Evolutionary conservation across 441 rosid genomes (phyloP), one percentile per base, ranked within the genome.

Genomic region (Viola pubescens): DNA sequence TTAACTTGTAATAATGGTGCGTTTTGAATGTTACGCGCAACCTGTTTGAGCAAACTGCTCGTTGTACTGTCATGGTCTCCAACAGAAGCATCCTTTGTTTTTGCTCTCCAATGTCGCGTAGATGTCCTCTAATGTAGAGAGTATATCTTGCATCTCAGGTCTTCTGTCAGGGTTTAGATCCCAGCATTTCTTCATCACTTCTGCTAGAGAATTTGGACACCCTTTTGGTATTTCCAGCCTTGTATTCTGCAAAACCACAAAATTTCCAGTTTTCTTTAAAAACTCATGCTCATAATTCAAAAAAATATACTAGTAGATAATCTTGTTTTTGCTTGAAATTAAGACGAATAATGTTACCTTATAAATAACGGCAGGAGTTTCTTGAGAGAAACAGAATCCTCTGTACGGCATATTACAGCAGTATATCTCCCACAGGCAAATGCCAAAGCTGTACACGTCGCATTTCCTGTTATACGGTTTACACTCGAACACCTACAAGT

Each of bases 361-460:
- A 42, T 82, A 82, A 62, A 85, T 88, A 34, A 83, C 91, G 0
- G 89, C 89, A 10, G 95, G 82, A 47, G 92, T 83, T 49, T 79
- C 86, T 71, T 89, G 84, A 0, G 92, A 60, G 76, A 57, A n/a
- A n/a, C 83, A 83, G 47, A 79, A 86, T 58, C 87, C 88, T 16
- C 90, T 87, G 63, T 82, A 87, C 10, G 95, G 92, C 92, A 85
- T 83, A 69, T 85, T 87, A 66, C 90, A 85, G 67, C 97, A 89
- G 67, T 85, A 89, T 56, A 80, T 85, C 78, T 87, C 91, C 94
- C 97, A 87, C 59, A 90, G 71, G 74, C 95, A 87, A 62, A 90
- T 90, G 10, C 94, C 89, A 2, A 90, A 90, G 71, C 94, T 87
- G 70, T 85, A 87, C 14, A 87, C 95, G 58, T 90, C 94, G n/a